phyloP scores from a whole-genome alignment of 352 stramenopile species.

The Pythium graminicola region DNA sequence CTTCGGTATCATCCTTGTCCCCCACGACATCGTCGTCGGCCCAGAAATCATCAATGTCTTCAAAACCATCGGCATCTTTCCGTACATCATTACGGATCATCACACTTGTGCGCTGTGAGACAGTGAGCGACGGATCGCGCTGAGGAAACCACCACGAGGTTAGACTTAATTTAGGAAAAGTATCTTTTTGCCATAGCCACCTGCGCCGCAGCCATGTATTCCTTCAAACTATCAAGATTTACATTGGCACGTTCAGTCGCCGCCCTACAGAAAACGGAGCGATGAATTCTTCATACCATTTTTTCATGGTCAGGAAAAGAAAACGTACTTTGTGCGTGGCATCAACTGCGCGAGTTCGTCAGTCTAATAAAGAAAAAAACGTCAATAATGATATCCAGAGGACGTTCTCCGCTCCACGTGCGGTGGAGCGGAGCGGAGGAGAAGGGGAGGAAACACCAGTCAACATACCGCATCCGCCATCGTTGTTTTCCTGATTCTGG shows the following conservation, averaged over 20 bases:
- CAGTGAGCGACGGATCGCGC: slow-evolving; percentile 6
- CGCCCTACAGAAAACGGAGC: slow-evolving; percentile 4
- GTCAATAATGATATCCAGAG: neutral
- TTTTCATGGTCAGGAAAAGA: neutral
- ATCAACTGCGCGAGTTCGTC: slow-evolving; percentile 66
- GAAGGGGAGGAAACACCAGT: neutral
- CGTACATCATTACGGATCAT: slow-evolving; percentile 60
- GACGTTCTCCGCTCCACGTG: neutral
- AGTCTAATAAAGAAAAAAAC: slow-evolving; percentile 3
- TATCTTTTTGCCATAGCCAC: slow-evolving; percentile 6
- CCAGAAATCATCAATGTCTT: slow-evolving; percentile 87
- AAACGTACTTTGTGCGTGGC: slow-evolving; percentile 56
- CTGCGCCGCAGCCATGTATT: slow-evolving; percentile 54
- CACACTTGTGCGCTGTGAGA: slow-evolving; percentile 33
- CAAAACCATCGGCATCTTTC: slow-evolving; percentile 72
- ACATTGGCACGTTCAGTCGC: slow-evolving; percentile 42
- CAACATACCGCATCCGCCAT: slow-evolving; percentile 21
- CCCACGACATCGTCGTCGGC: slow-evolving; percentile 43
- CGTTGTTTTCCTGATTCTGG: neutral
- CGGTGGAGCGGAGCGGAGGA: neutral
- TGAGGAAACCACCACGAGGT: neutral
- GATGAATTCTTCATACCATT: neutral
- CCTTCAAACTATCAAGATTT: slow-evolving; percentile 42
- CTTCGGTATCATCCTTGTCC: slow-evolving; percentile 38
- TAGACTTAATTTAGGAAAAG: too few species aligned